These are phyloP conservation scores for Thalassiosira hispida DNA, from an alignment of 352 stramenopile species.

Conservation along the genomic window DNA sequence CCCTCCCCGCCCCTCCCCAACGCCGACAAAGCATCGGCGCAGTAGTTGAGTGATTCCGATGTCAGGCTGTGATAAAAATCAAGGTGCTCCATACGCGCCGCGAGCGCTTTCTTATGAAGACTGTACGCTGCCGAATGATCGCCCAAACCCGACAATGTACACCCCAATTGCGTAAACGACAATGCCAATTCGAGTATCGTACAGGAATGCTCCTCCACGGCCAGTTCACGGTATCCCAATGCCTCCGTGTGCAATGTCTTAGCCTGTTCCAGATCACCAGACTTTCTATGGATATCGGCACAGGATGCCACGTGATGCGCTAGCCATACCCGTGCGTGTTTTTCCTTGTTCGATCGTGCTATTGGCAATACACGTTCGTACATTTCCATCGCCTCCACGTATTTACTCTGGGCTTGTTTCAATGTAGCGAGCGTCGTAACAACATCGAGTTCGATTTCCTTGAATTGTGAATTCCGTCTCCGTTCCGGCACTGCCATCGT, in stretches of 20 bases:
- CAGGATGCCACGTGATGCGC: constrained; percentile 48
- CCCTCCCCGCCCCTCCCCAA: constrained; percentile 39
- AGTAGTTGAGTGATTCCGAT: constrained; percentile 67
- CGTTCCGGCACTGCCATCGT: constrained; percentile 30
- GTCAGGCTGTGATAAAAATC: constrained; percentile 54
- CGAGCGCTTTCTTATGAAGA: constrained; percentile 56
- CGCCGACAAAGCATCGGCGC: constrained; percentile 51
- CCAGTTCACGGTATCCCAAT: constrained; percentile 39
- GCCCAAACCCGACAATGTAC: constrained; percentile 40
- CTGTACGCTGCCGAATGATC: constrained; percentile 44
- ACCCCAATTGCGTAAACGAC: constrained; percentile 59
- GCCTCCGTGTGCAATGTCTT: constrained; percentile 46
- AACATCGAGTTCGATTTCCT: constrained; percentile 35
- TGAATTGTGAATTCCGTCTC: constrained; percentile 11
- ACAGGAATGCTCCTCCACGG: constrained; percentile 38
- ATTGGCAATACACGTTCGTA: constrained; percentile 46
- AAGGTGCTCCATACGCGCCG: constrained; percentile 40
- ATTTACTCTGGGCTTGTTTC: constrained; percentile 54
- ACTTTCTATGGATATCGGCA: constrained; percentile 54
- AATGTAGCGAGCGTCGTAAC: constrained; percentile 41
- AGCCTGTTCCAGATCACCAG: constrained; percentile 36
- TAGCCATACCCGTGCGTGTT: constrained; percentile 41
- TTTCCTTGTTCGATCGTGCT: constrained; percentile 22
- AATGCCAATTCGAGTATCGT: constrained; percentile 53
- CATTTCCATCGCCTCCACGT: constrained; percentile 41